Conservation (phyloP, 306 rosid species). For the Gleditsia sinensis region DNA sequence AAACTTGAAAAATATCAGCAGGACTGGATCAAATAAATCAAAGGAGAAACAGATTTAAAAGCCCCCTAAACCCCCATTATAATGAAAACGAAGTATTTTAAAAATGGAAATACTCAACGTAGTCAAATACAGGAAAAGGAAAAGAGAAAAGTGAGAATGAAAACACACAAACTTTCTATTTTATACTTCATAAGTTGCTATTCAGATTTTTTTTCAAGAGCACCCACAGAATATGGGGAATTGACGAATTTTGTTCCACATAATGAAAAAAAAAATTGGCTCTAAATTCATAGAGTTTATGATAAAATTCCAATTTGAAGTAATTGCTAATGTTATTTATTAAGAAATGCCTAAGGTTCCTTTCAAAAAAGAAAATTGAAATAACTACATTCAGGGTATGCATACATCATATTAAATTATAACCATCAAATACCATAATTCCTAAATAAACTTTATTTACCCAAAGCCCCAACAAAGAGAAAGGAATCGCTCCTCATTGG, state of each 20-base stretch:
- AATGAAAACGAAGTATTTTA: not conserved
- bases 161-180: not conserved
- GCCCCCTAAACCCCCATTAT: not conserved
- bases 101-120: not conserved
- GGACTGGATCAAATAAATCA: not conserved
- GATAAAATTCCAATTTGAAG: slow-evolving; percentile 6
- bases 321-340: not conserved
- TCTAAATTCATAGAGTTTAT: not conserved
- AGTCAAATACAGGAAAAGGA: not conserved
- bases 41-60: not conserved
- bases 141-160: not conserved
- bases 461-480: not conserved
- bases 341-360: not conserved
- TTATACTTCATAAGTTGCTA: not conserved
- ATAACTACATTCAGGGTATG: slow-evolving; percentile 15
- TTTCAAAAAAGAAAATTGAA: slow-evolving; percentile 2
- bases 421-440: not conserved
- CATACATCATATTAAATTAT: slow-evolving; percentile 3
- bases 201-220: not conserved
- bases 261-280: not conserved
- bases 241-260: not conserved
- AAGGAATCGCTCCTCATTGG: not conserved
- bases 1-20: not conserved
- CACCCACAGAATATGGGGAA: not conserved
- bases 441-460: not conserved